Evolutionary conservation across 768 basidiomycete species (phyloP), one percentile per base, ranked within the genome.

Genomic region (Lactarius hengduanensis): DNA sequence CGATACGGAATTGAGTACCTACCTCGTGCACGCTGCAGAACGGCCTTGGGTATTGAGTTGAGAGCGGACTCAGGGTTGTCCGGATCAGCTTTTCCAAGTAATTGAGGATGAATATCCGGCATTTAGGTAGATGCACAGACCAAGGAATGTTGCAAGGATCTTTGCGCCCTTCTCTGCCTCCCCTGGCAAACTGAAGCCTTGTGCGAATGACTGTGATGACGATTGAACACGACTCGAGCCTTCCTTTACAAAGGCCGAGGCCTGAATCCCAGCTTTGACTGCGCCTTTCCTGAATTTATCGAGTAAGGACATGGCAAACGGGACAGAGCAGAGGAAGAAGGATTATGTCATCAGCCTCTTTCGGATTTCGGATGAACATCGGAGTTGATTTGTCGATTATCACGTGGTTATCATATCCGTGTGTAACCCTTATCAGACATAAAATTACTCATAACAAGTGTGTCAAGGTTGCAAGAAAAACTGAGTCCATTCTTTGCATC

Each of bases 111-210:
- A 22, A 38, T 26, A 60, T 20, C 58, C 22, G 57, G 11, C 26
- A 47, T 20, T 38, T 22, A 8, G 38, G 28, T 50, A 38, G 20
- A 63, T 8, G 36, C 11, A 71, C 82, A 62, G 74, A 94, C 93
- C 95, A n/a, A 96, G 81, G 82, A 98, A 98, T 69, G 86, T 88
- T 68, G 86, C 87, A 36, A 98, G 79, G 72, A 96, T 98, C 77
- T 89, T 92, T 18, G 95, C 94, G 0, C 95, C 93, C 75, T 97
- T 97, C 67, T 94, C 91, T 50, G 94, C 90, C 76, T 98, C 96
- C 66, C 92, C 94, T 22, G 94, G 94, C 28, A 98, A 81, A 47
- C 84, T 87, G 79, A 98, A 98, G 4, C 88, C 86, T 67, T 94
- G 92, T 0, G 89, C 89, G 63, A 94, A 88, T 59, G 89, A 88